These are phyloP conservation scores for Silene uniflora DNA, from an alignment of 148 eudicot genomes.

Conservation along the genomic window DNA sequence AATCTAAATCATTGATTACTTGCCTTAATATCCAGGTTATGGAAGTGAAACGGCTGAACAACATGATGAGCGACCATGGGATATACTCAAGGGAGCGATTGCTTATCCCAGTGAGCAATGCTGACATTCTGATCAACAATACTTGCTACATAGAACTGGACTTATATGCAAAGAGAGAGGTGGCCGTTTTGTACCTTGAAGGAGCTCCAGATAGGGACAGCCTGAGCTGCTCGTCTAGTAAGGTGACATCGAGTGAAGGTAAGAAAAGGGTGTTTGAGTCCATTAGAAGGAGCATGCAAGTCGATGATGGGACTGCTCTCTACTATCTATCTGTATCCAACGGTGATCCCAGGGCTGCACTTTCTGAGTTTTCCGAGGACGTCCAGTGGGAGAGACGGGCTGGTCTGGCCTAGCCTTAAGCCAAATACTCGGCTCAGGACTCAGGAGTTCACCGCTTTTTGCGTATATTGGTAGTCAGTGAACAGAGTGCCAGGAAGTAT, in stretches of 20 bases:
- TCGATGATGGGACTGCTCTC: slow-evolving; percentile 89
- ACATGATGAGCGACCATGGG: slow-evolving; percentile 99
- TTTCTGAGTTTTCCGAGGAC: slow-evolving; percentile 74
- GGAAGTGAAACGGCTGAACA: slow-evolving; percentile 88
- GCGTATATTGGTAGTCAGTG: background rate
- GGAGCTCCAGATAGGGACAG: slow-evolving; percentile 46
- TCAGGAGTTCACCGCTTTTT: background rate
- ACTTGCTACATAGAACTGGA: slow-evolving; percentile 94
- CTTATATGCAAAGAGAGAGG: slow-evolving; percentile 80
- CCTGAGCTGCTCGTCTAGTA: slow-evolving; percentile 25
- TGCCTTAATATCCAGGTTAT: slow-evolving; percentile 50
- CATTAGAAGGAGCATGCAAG: slow-evolving; percentile 86
- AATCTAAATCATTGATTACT: background rate
- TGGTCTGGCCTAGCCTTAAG: slow-evolving; percentile 35
- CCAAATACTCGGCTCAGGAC: background rate
- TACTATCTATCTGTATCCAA: slow-evolving; percentile 77
- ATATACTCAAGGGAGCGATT: slow-evolving; percentile 87
- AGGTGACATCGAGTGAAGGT: slow-evolving; percentile 46
- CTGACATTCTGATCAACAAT: slow-evolving; percentile 48
- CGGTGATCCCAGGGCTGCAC: slow-evolving; percentile 85
- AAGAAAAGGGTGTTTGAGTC: slow-evolving; percentile 72
- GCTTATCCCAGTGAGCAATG: slow-evolving; percentile 68
- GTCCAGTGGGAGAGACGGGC: slow-evolving; percentile 70
- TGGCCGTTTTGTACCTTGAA: slow-evolving; percentile 76
- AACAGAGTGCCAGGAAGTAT: background rate